These are phyloP conservation scores for Dactylonectria estremocensis DNA, from an alignment of 2,329 filamentous ascomycete genomes.

Conservation along the genomic window DNA sequence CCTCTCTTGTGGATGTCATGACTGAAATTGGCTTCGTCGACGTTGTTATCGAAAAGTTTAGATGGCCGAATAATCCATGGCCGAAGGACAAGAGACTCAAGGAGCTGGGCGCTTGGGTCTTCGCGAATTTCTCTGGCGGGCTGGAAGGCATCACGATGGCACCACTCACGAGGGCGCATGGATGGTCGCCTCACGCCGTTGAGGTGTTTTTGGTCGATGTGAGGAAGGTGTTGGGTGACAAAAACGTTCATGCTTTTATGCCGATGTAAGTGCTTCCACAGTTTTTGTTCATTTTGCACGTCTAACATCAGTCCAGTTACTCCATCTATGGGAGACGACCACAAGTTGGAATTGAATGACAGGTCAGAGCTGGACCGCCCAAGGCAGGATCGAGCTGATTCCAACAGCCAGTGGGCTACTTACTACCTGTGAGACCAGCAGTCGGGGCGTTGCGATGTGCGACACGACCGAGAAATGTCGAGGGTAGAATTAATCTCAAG, in stretches of 20 bases:
- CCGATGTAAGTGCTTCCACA: slow-evolving; percentile 23
- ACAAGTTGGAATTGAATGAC: neutral
- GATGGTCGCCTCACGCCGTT: slow-evolving; percentile 32
- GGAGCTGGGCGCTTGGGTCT: slow-evolving; percentile 35
- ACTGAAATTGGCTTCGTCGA: slow-evolving; percentile 31
- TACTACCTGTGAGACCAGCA: too few species aligned
- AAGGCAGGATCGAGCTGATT: too few species aligned
- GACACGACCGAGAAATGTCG: too few species aligned
- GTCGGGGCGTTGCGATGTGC: too few species aligned
- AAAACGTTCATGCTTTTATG: slow-evolving; percentile 42
- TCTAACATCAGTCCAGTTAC: neutral
- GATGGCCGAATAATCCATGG: slow-evolving; percentile 41
- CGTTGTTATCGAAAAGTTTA: slow-evolving; percentile 33
- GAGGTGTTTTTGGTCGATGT: slow-evolving; percentile 30
- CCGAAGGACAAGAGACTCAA: slow-evolving; percentile 36
- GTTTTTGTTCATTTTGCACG: neutral
- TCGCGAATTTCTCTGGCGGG: slow-evolving; percentile 31
- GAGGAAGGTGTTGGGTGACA: slow-evolving; percentile 34
- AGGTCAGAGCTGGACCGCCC: too few species aligned
- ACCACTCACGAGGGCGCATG: slow-evolving; percentile 28
- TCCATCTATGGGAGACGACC: neutral
- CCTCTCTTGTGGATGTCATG: slow-evolving; percentile 35
- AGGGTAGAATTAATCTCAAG: too few species aligned
- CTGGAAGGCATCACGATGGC: slow-evolving; percentile 36
- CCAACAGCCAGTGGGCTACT: too few species aligned